phyloP scores from a whole-genome alignment of 1,284 basidiomycete genomes.

The Ustilago loliicola region DNA sequence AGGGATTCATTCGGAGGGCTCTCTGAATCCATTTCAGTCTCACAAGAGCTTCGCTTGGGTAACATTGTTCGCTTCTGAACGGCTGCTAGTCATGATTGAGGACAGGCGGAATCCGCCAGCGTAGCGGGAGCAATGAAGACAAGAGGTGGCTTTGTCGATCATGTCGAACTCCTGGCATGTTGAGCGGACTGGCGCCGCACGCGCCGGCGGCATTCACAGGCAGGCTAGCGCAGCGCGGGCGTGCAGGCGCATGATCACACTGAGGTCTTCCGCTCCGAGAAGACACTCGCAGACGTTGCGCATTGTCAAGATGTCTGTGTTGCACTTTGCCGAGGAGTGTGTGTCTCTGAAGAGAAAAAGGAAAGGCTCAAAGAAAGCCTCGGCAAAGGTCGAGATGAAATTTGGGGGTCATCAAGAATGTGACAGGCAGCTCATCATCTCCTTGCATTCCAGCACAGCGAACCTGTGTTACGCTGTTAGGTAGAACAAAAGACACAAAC shows the following conservation, averaged over 20 bases:
- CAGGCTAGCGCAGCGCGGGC: too few species aligned
- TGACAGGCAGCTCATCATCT: conserved; percentile 8
- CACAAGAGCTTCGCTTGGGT: neutral
- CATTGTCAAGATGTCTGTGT: neutral
- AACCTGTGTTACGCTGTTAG: too few species aligned
- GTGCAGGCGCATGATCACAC: neutral
- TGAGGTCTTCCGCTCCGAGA: neutral
- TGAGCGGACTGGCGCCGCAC: neutral
- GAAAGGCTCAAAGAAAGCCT: conserved; percentile 1
- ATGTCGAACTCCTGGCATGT: conserved; percentile 9
- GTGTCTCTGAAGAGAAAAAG: neutral
- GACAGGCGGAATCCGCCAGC: too few species aligned
- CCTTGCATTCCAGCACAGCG: neutral
- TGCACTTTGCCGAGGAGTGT: neutral
- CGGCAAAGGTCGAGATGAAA: conserved; percentile 1
- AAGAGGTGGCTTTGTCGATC: conserved; percentile 6
- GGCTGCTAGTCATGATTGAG: neutral
- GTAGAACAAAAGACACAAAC: too few species aligned
- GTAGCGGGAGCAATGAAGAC: too few species aligned
- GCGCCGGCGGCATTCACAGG: conserved; percentile 2
- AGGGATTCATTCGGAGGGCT: neutral
- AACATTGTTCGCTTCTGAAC: neutral
- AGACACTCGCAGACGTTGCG: neutral
- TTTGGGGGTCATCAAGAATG: conserved; percentile 13
- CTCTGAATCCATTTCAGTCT: neutral